Conservation (phyloP, 2,329 filamentous ascomycete genomes). For the Penicillium sp. region DNA sequence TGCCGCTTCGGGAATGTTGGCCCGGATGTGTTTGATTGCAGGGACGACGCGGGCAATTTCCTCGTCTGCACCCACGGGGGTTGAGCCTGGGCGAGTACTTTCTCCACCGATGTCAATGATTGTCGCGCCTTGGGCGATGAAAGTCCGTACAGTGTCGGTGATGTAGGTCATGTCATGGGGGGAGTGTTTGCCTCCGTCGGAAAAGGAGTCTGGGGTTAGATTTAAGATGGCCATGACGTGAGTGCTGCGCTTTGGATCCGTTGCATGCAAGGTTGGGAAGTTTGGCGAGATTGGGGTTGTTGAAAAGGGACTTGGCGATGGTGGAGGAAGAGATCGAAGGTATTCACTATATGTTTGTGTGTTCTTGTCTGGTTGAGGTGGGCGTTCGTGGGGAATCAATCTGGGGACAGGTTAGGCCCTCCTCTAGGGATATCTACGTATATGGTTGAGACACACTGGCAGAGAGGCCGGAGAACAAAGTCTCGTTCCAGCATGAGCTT, state of each 20-base stretch:
- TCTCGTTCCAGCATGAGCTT: slow-evolving; percentile 82
- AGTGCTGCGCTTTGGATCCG: slow-evolving; percentile 59
- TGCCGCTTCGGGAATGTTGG: slow-evolving; percentile 58
- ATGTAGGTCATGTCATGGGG: slow-evolving; percentile 51
- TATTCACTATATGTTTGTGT: slow-evolving; percentile 34
- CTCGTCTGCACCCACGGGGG: slow-evolving; percentile 66
- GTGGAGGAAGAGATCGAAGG: slow-evolving; percentile 34
- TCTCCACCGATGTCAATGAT: slow-evolving; percentile 93
- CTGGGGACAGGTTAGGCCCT: slow-evolving; percentile 22
- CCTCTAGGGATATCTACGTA: neutral
- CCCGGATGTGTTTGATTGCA: slow-evolving; percentile 69
- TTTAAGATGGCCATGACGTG: slow-evolving; percentile 93
- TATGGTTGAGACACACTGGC: slow-evolving; percentile 40
- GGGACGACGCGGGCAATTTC: slow-evolving; percentile 78
- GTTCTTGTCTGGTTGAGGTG: slow-evolving; percentile 29
- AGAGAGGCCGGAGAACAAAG: slow-evolving; percentile 85
- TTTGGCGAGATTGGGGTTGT: slow-evolving; percentile 38
- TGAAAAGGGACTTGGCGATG: slow-evolving; percentile 36
- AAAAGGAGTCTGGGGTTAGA: slow-evolving; percentile 94
- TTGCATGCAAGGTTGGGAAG: slow-evolving; percentile 58
- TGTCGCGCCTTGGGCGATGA: slow-evolving; percentile 68
- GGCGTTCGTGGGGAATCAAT: slow-evolving; percentile 41
- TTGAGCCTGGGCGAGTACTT: slow-evolving; percentile 77
- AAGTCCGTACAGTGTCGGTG: slow-evolving; percentile 56
- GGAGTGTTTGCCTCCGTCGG: slow-evolving; percentile 72